Percentiles rank a stretch among this genome's conserved stretches.
Evolutionary conservation across 2,329 filamentous ascomycete species (phyloP).

Genomic region (Hymenoscyphus albidus): DNA sequence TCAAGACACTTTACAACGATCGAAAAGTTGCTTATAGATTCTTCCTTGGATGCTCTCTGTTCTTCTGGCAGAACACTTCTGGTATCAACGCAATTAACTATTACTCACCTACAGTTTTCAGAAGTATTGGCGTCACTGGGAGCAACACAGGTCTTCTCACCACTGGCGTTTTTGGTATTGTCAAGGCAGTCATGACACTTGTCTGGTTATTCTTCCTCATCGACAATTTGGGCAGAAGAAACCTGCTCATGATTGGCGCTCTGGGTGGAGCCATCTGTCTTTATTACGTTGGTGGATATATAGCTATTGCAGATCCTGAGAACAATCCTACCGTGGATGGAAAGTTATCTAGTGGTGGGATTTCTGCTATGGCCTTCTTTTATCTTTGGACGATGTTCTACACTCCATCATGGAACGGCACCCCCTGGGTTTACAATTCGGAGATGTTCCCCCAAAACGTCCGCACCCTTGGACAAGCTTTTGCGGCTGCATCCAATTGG

Average conservation of each 20-base stretch:
- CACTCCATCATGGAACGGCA: constrained; percentile 64
- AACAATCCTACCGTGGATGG: constrained; percentile 5
- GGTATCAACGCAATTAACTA: constrained; percentile 25
- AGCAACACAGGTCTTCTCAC: constrained; percentile 40
- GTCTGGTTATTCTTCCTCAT: constrained; percentile 23
- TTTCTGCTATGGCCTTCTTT: constrained; percentile 34
- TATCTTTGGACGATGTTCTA: constrained; percentile 44
- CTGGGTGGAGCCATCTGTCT: constrained; percentile 18
- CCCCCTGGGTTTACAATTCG: constrained; percentile 66
- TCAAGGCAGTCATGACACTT: constrained; percentile 23
- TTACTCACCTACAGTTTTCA: constrained; percentile 24
- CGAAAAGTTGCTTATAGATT: constrained; percentile 65
- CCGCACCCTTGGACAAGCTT: constrained; percentile 48
- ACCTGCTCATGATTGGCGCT: constrained; percentile 18
- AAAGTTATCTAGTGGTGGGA: constrained; percentile 36
- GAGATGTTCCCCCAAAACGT: constrained; percentile 59
- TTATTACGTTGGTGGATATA: constrained; percentile 19
- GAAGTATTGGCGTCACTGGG: constrained; percentile 36
- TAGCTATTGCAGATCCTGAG: constrained; percentile 10
- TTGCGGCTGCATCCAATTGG: constrained; percentile 66
- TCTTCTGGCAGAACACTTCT: constrained; percentile 21
- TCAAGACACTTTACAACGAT: constrained; percentile 51
- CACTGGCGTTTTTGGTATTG: constrained; percentile 40
- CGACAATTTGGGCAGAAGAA: constrained; percentile 22
- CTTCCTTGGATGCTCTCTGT: constrained; percentile 54